Conservation (phyloP, 768 basidiomycete genomes). For the Kwoniella europaea region DNA sequence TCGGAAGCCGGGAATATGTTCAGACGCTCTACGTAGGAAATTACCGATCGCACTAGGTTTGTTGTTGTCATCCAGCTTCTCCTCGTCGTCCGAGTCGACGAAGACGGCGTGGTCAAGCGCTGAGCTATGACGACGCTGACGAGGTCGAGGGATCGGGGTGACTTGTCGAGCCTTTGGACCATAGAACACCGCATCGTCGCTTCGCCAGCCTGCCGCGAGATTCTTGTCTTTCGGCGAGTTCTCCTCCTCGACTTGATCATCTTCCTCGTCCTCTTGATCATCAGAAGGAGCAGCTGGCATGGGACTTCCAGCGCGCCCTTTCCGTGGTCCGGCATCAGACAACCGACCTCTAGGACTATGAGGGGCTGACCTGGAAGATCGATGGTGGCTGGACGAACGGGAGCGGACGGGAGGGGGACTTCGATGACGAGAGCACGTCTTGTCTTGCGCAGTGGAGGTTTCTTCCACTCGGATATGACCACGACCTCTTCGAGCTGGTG, state of each 20-base stretch:
- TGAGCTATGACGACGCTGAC: slow-evolving; percentile 17
- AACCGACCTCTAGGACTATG: slow-evolving; percentile 23
- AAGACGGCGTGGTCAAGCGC: slow-evolving; percentile 20
- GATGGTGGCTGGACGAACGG: slow-evolving; percentile 18
- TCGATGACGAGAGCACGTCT: slow-evolving; percentile 39
- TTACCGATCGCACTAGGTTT: slow-evolving; percentile 10
- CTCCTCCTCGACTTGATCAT: slow-evolving; percentile 13
- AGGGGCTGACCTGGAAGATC: slow-evolving; percentile 7
- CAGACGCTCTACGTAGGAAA: slow-evolving; percentile 38
- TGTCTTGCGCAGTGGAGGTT: slow-evolving; percentile 20
- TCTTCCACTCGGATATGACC: slow-evolving; percentile 44
- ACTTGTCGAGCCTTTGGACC: slow-evolving; percentile 23
- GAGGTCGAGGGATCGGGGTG: slow-evolving; percentile 2
- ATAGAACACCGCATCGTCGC: slow-evolving; percentile 40
- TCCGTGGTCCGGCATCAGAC: slow-evolving; percentile 39
- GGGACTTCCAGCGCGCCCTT: slow-evolving; percentile 39
- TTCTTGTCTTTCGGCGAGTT: neutral
- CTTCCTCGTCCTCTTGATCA: slow-evolving; percentile 24
- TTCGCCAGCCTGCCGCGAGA: slow-evolving; percentile 34
- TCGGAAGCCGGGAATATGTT: slow-evolving; percentile 32
- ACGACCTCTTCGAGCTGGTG: slow-evolving; percentile 38
- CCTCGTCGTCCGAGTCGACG: slow-evolving; percentile 27
- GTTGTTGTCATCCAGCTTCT: slow-evolving; percentile 4
- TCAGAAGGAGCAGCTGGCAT: slow-evolving; percentile 32
- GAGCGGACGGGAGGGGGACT: slow-evolving; percentile 38